Evolutionary conservation across 2,329 filamentous ascomycete species (phyloP).

Genomic region (Pseudocercospora macadamiae): DNA sequence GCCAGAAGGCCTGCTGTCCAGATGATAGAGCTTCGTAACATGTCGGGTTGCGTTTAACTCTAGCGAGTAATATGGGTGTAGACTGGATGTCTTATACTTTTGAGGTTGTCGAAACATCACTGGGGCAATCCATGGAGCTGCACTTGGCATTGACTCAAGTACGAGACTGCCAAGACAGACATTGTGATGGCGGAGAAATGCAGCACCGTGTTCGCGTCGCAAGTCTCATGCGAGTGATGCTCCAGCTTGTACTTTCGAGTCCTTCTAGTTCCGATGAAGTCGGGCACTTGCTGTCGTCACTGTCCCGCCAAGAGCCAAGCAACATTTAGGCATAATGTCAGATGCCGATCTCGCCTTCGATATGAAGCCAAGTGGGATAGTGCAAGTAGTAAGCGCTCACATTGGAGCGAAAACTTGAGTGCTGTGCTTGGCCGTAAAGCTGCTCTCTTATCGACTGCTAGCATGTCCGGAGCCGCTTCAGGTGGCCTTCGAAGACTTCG

Average conservation of each 20-base stretch:
- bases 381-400: neutral
- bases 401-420: neutral
- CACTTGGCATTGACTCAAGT: neutral
- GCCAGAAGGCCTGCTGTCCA: slow-evolving; percentile 1
- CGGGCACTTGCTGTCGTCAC: neutral
- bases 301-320: slow-evolving; percentile 1
- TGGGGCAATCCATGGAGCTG: neutral
- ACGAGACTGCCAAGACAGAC: neutral
- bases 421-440: neutral
- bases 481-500: neutral
- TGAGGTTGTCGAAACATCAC: neutral
- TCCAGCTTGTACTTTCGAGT: neutral
- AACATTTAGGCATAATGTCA: neutral
- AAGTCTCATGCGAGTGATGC: too few relatives aligned
- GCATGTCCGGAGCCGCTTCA: neutral
- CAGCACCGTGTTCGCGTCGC: neutral
- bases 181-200: neutral
- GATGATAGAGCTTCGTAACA: neutral
- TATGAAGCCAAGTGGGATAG: neutral
- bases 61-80: neutral
- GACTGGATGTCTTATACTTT: neutral
- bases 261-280: neutral
- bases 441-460: too few relatives aligned
- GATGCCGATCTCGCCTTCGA: neutral
- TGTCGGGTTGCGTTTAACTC: neutral